phyloP scores from a whole-genome alignment of 164 flowering plant species.

The Cinnamomum micranthum region DNA sequence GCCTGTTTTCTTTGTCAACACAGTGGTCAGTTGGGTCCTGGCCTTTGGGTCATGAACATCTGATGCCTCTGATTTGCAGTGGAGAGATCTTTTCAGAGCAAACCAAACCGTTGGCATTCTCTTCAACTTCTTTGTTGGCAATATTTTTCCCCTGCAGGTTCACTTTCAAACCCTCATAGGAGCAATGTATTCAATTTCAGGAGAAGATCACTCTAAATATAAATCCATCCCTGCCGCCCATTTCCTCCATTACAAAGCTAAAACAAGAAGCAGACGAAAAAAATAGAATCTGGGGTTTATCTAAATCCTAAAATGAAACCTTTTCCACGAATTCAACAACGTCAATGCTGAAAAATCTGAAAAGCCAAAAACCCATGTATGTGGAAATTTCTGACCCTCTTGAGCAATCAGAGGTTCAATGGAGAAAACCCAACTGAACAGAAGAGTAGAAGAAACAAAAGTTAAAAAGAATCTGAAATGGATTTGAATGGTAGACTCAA shows the following conservation, averaged over 20 bases:
- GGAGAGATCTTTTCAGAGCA: slow-evolving; percentile 69
- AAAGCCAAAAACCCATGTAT: background rate
- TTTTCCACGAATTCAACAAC: background rate
- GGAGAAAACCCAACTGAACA: background rate
- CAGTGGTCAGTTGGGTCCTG: slow-evolving; percentile 49
- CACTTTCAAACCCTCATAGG: background rate
- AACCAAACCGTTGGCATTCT: slow-evolving; percentile 92
- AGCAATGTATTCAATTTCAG: background rate
- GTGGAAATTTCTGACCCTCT: background rate
- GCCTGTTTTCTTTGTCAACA: slow-evolving; percentile 55
- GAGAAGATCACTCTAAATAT: background rate
- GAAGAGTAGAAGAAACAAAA: background rate
- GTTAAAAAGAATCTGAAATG: too few species aligned
- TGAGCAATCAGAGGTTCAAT: background rate
- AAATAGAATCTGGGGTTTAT: too few species aligned
- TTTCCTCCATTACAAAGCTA: background rate
- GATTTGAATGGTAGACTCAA: background rate
- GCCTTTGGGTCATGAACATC: slow-evolving; percentile 84
- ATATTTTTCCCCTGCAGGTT: background rate
- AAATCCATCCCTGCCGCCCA: background rate
- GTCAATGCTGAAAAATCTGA: background rate
- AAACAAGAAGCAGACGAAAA: background rate
- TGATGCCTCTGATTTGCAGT: slow-evolving; percentile 79
- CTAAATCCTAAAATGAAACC: background rate
- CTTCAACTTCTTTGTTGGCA: background rate